A percentile compares a stretch with the other conserved stretches of the same genome.
phyloP scores from a whole-genome alignment of 1,284 basidiomycete species.

The Trametes sp. region DNA sequence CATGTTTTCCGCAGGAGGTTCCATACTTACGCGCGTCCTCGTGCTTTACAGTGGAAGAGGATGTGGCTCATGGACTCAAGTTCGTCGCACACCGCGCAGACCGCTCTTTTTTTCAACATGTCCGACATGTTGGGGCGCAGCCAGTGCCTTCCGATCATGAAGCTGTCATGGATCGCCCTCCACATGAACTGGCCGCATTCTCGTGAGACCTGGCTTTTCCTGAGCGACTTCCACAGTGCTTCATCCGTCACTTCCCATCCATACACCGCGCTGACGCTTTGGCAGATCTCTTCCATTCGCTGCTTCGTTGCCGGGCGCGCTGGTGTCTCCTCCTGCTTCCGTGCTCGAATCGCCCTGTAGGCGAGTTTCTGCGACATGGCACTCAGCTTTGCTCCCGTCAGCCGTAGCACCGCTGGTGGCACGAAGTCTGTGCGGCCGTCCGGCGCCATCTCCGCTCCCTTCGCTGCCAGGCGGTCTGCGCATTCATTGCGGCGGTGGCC shows the following conservation, averaged over 20 bases:
- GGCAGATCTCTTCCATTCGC: background rate
- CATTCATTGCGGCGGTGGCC: constrained; percentile 35
- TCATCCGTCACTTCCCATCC: background rate
- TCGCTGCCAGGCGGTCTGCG: constrained; percentile 34
- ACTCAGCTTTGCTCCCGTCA: constrained; percentile 36
- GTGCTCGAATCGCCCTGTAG: constrained; percentile 36
- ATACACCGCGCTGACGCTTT: background rate
- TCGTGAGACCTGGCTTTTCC: constrained; percentile 36
- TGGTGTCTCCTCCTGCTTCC: background rate
- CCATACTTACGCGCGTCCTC: constrained; percentile 39
- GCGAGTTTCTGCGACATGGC: constrained; percentile 38
- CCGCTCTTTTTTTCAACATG: constrained; percentile 29
- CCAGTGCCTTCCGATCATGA: constrained; percentile 43
- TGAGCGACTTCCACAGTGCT: constrained; percentile 20
- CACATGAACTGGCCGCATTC: constrained; percentile 42
- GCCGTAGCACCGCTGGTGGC: background rate
- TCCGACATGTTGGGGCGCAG: constrained; percentile 24
- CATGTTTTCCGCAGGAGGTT: constrained; percentile 3
- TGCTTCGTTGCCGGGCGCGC: background rate
- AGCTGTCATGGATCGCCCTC: constrained; percentile 41
- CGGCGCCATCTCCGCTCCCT: constrained; percentile 24
- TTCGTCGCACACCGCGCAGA: constrained; percentile 37
- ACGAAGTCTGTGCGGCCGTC: background rate
- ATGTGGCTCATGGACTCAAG: constrained; percentile 46
- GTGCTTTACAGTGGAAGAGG: constrained; percentile 37